Conservation (phyloP, 306 rosid genomes). For the Cicer yamashitae region DNA sequence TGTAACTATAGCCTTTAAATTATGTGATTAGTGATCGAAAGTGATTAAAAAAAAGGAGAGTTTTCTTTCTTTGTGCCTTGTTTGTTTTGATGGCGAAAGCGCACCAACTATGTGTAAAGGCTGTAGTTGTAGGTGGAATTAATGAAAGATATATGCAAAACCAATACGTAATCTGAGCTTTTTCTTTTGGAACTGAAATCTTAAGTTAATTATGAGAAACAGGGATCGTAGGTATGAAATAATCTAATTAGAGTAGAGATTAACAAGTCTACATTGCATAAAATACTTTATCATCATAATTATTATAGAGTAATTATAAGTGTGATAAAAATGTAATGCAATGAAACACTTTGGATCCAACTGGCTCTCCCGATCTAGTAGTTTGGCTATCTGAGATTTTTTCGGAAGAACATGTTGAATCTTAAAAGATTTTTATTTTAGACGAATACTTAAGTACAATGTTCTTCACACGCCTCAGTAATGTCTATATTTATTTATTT, state of each 20-base stretch:
- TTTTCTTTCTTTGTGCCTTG: conserved; percentile 4
- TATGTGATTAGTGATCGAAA: conserved; percentile 19
- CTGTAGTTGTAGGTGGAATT: conserved; percentile 45
- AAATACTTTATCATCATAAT: no score
- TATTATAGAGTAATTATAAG: no score
- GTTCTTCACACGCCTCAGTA: no score
- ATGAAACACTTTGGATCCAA: no score
- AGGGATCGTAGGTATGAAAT: conserved; percentile 12
- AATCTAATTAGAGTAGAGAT: conserved; percentile 12
- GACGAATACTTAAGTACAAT: no score
- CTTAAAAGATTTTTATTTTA: no score
- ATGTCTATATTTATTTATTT: no score
- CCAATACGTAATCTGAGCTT: conserved; percentile 30
- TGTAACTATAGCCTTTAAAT: conserved; percentile 37
- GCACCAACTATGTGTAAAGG: conserved; percentile 44
- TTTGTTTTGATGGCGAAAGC: conserved; percentile 44
- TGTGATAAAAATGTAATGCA: no score
- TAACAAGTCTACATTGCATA: neutral
- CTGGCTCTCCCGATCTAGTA: no score
- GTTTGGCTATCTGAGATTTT: no score
- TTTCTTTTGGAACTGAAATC: neutral
- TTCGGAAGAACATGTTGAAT: no score
- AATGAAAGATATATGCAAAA: conserved; percentile 38
- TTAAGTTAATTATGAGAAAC: neutral
- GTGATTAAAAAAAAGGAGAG: conserved; percentile 37